Percentiles rank a stretch among this genome's conserved stretches.
Conservation (phyloP, 2,329 filamentous ascomycete genomes). For the Chaetomiaceae sp. region DNA sequence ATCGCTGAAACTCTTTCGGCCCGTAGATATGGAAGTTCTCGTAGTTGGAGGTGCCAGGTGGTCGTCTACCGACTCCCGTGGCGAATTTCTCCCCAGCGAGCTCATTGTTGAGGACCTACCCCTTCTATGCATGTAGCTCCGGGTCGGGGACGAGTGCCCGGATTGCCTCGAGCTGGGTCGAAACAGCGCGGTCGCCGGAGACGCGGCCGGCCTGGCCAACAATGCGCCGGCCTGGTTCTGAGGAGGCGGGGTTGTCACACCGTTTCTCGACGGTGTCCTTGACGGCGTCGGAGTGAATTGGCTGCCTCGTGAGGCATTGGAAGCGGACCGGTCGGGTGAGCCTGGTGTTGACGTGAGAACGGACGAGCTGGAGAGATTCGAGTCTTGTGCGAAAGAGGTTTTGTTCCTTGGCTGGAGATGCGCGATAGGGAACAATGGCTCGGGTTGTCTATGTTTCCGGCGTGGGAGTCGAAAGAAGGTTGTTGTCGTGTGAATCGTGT, state of each 20-base stretch:
- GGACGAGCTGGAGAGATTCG: conserved; percentile 41
- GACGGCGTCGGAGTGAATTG: conserved; percentile 33
- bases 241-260: conserved; percentile 31
- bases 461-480: conserved; percentile 80
- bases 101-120: conserved; percentile 87
- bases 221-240: conserved; percentile 33
- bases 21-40: conserved; percentile 84
- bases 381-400: conserved; percentile 31
- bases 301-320: conserved; percentile 15
- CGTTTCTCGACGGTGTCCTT: conserved; percentile 27
- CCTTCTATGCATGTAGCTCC: conserved; percentile 56
- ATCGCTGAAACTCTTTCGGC: conserved; percentile 89
- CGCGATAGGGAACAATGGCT: conserved; percentile 76
- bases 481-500: conserved; percentile 58
- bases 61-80: conserved; percentile 60
- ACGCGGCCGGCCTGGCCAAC: conserved; percentile 36
- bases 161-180: conserved; percentile 46
- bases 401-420: conserved; percentile 73
- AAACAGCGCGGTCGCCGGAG: conserved; percentile 49
- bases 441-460: conserved; percentile 68
- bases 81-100: conserved; percentile 59
- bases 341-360: conserved; percentile 38
- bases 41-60: conserved; percentile 61
- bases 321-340: conserved; percentile 14
- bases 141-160: conserved; percentile 65